These are phyloP conservation scores for Limnanthes douglasii DNA, from an alignment of 345 rosid genomes.

Conservation along the genomic window DNA sequence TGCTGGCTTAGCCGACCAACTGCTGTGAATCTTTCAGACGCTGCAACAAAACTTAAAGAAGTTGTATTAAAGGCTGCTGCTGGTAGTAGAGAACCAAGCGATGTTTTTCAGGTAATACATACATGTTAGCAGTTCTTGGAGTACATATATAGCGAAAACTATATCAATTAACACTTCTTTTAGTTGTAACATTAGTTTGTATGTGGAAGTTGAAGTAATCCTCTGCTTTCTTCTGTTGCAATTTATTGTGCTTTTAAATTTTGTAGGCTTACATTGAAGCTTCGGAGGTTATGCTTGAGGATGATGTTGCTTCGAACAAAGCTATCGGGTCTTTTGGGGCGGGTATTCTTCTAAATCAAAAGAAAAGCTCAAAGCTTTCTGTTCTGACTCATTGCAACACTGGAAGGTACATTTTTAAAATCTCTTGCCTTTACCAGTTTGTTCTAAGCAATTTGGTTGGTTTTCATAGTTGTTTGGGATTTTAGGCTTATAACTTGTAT, in stretches of 20 bases:
- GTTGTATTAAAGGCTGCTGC: slow-evolving; percentile 32
- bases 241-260: slow-evolving; percentile 3
- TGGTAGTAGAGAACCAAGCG: slow-evolving; percentile 18
- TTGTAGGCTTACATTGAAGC: slow-evolving; percentile 61
- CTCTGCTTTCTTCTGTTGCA: neutral
- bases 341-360: slow-evolving; percentile 28
- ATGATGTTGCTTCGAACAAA: slow-evolving; percentile 84
- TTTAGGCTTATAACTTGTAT: no score
- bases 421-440: no score
- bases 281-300: slow-evolving; percentile 72
- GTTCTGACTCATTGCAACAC: slow-evolving; percentile 96
- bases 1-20: slow-evolving; percentile 67
- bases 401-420: slow-evolving; percentile 44
- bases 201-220: neutral
- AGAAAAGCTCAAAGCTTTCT: slow-evolving; percentile 31
- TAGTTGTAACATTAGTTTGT: no score
- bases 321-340: slow-evolving; percentile 80
- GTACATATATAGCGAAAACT: no score
- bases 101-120: slow-evolving; percentile 44
- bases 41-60: slow-evolving; percentile 62
- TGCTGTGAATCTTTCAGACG: slow-evolving; percentile 85
- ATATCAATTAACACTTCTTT: no score
- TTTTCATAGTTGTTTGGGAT: no score
- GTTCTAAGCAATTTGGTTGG: no score
- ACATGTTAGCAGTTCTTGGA: no score